Conservation (phyloP, 108 stramenopile species). For the Stephanodiscus minutulus region DNA sequence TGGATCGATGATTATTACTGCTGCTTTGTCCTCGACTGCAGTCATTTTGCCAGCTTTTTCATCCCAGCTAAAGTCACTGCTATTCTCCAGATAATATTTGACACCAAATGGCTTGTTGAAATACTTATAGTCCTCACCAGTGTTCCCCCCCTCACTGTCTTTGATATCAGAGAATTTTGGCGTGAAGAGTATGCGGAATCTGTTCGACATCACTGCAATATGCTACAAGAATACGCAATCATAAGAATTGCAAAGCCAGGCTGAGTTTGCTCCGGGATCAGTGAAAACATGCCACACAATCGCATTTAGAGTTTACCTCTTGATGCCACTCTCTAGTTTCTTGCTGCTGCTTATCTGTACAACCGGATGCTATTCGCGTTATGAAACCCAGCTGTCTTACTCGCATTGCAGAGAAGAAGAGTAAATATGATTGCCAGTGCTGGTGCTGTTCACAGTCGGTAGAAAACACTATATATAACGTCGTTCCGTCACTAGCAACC, state of each 20-base stretch:
- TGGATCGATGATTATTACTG: conserved; percentile 90
- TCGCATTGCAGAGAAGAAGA: conserved; percentile 83
- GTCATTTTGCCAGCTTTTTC: conserved; percentile 37
- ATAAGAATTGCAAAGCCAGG: not conserved
- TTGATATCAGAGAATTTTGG: conserved; percentile 69
- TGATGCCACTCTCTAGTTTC: conserved; percentile 36
- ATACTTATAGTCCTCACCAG: conserved; percentile 74
- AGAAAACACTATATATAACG: conserved; percentile 60
- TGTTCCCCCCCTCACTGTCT: conserved; percentile 41
- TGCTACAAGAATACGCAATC: conserved; percentile 21
- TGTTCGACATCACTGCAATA: conserved; percentile 49
- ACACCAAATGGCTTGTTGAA: conserved; percentile 91
- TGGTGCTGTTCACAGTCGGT: conserved; percentile 89
- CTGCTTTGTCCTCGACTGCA: conserved; percentile 48
- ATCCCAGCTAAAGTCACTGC: conserved; percentile 49
- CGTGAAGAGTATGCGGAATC: conserved; percentile 77
- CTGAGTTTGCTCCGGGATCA: not conserved
- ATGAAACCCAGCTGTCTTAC: conserved; percentile 83
- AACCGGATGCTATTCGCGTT: conserved; percentile 92
- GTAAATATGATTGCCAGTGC: conserved; percentile 92
- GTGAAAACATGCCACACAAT: not conserved
- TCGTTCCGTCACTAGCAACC: conserved; percentile 20
- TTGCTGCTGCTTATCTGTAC: conserved; percentile 50
- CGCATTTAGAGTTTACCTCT: conserved; percentile 9
- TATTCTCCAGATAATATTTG: conserved; percentile 78